Evolutionary conservation across 2,329 filamentous ascomycete genomes (phyloP).

Genomic region (Ceratocystis ficicola): DNA sequence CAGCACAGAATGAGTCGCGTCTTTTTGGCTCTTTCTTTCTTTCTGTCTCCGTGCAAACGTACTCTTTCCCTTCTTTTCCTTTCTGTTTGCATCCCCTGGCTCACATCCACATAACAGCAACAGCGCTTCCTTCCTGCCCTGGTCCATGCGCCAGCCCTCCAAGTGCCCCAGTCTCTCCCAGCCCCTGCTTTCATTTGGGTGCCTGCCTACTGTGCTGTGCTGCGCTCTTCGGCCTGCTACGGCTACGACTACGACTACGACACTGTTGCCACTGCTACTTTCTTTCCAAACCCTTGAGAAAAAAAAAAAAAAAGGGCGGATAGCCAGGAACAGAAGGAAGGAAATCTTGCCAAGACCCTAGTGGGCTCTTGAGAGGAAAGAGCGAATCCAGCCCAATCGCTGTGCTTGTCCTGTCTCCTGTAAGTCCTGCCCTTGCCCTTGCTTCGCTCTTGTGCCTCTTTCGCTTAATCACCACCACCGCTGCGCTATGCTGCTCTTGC

Average conservation of each 20-base stretch:
- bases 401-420: neutral
- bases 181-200: neutral
- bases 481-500: conserved; percentile 3
- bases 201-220: neutral
- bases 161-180: neutral
- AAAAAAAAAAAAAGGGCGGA: neutral
- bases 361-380: neutral
- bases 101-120: neutral
- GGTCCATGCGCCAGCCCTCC: neutral
- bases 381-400: neutral
- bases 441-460: conserved; percentile 3
- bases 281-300: neutral
- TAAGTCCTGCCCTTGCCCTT: neutral
- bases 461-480: conserved; percentile 10
- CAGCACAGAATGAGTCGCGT: neutral
- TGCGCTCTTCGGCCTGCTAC: neutral
- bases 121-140: neutral
- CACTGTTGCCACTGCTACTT: neutral
- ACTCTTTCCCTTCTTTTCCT: neutral
- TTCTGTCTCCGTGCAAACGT: neutral
- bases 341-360: neutral
- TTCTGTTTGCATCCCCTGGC: neutral
- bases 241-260: neutral
- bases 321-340: neutral
- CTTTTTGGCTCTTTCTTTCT: neutral